Percentiles rank a stretch among this genome's conserved stretches.
These are phyloP conservation scores for Cutaneotrichosporon cyanovorans DNA, from an alignment of 1,284 basidiomycete species.

Conservation along the genomic window DNA sequence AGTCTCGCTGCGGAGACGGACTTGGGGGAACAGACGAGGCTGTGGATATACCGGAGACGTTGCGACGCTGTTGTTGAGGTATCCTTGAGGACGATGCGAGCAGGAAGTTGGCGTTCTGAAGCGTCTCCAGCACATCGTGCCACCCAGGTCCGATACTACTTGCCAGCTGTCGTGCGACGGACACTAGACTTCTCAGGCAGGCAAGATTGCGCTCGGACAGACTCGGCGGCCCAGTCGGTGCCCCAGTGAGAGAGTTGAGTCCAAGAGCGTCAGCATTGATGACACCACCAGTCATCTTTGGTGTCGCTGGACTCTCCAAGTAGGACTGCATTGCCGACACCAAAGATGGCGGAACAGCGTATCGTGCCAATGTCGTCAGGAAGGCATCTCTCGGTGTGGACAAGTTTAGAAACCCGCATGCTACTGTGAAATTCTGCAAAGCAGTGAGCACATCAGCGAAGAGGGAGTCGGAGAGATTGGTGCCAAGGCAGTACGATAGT, in stretches of 20 bases:
- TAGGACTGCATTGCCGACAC: constrained; percentile 74
- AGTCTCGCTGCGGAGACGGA: constrained; percentile 3
- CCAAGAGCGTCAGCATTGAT: constrained; percentile 66
- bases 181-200: constrained; percentile 74
- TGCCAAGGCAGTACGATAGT: constrained; percentile 77
- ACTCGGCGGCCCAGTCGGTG: constrained; percentile 54
- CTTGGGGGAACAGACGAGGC: neutral
- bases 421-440: constrained; percentile 76
- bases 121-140: constrained; percentile 80
- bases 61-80: neutral
- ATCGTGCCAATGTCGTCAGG: constrained; percentile 74
- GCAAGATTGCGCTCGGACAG: constrained; percentile 83
- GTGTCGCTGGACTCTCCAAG: constrained; percentile 46
- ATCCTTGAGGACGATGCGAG: constrained; percentile 49
- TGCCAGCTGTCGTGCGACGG: constrained; percentile 71
- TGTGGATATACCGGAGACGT: neutral
- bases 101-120: constrained; percentile 90
- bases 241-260: constrained; percentile 41
- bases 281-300: constrained; percentile 44
- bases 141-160: constrained; percentile 78
- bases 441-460: constrained; percentile 66
- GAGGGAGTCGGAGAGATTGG: constrained; percentile 65
- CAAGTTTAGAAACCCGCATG: constrained; percentile 79
- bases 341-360: constrained; percentile 78
- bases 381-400: constrained; percentile 86